Base-by-base conservation (phyloP, 371 early-diverging fungal genomes). In the Mortierella sp. region DNA sequence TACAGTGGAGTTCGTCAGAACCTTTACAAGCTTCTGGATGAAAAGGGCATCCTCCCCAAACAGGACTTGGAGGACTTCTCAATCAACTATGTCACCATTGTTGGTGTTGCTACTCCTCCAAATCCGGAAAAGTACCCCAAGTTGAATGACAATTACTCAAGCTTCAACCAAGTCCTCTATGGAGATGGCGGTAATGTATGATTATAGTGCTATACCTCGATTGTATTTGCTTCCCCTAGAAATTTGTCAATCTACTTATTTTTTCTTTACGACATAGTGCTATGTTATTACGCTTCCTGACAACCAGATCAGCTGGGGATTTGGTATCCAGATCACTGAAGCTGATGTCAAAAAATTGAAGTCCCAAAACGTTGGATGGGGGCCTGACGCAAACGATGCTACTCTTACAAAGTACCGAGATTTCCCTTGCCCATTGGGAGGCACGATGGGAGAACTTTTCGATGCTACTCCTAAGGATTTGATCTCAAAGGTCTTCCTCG, bases 1-100 rank as follows among this genome's bases (percentile, higher is more conserved):
- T 72, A 72, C 24, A 65, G 66, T 28, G 62, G 32, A 5, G 66
- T 72, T 14, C 72, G 72, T 5, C 72, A 72, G 26, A 61, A 28
- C 8, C 35, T 72, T 0, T 72, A 72, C 54, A 60, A 51, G 28
- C 18, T 37, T 1, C 14, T 72, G 62, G 22, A 65, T 14, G 54
- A 58, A 24, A 37, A 62, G 28, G 66, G 62, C 1, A 22, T 39
- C 20, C 55, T 72, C 3, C 72, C 72, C 8, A 37, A 40, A 20
- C 11, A 26, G 2, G 71, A 70, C 49, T 20, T 43, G 5, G 52
- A 39, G 22, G 22, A 5, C 54, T 54, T 37, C 49, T 55, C 66
- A 24, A 22, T 52, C 40, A 45, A 54, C 10, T 65, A 24, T 30
- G 26, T 62, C 0, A 54, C 55, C 16, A 20, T 66, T 11, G 73